Evolutionary conservation across 2,329 filamentous ascomycete species (phyloP).

Genomic region (Pestalotiopsis sp.): DNA sequence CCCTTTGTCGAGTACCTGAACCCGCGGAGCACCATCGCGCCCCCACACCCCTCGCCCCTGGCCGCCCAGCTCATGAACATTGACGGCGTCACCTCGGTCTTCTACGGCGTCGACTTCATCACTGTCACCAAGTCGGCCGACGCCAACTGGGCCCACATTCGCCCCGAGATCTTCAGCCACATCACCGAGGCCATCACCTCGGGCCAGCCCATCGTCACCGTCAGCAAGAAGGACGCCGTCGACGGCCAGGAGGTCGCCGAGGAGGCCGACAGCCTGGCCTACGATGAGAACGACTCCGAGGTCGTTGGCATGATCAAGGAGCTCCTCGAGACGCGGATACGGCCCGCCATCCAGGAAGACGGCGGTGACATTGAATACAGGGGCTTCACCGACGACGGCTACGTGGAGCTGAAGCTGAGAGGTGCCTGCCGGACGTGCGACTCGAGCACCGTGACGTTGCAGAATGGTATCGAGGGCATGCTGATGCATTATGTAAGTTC

Average conservation of each 20-base stretch:
- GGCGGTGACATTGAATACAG: constrained; percentile 96
- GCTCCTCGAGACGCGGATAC: constrained; percentile 89
- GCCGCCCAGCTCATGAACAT: constrained; percentile 90
- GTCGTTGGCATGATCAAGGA: constrained; percentile 99
- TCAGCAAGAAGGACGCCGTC: constrained; percentile 63
- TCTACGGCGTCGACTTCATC: constrained; percentile 95
- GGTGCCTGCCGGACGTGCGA: constrained; percentile 96
- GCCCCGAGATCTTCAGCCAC: constrained; percentile 91
- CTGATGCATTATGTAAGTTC: constrained; percentile 87
- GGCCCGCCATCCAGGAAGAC: constrained; percentile 95
- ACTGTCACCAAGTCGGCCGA: constrained; percentile 90
- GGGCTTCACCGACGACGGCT: constrained; percentile 78
- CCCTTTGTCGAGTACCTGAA: constrained; percentile 91
- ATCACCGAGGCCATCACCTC: constrained; percentile 91
- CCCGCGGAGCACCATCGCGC: constrained; percentile 83
- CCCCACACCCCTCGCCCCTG: constrained; percentile 88
- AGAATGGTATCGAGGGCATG: constrained; percentile 99
- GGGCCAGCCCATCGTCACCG: constrained; percentile 79
- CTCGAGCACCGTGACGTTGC: constrained; percentile 93
- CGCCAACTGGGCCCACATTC: constrained; percentile 91
- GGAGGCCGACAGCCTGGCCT: constrained; percentile 74
- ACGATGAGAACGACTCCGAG: constrained; percentile 89
- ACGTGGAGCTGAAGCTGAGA: constrained; percentile 83
- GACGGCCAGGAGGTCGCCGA: constrained; percentile 48
- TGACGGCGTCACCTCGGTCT: constrained; percentile 92